Conservation (phyloP, 2,329 filamentous ascomycete species). For the Aspergillus carbonarius region DNA sequence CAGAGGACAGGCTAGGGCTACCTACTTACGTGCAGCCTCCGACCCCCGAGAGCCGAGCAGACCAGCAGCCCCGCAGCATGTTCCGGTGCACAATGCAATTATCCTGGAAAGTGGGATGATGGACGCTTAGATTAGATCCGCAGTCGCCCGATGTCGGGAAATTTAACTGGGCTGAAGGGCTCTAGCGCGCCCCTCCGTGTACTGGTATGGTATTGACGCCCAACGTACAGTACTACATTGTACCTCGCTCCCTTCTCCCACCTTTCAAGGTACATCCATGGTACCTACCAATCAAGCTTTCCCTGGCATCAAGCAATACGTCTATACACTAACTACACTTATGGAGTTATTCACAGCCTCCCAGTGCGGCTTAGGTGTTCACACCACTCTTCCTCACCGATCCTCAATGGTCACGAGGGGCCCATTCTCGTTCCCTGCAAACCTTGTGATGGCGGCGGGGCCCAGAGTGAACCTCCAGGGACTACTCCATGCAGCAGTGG, state of each 20-base stretch:
- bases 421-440: too few species aligned
- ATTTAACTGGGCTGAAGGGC: background rate
- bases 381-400: too few species aligned
- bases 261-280: too few species aligned
- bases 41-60: background rate
- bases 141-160: slow-evolving; percentile 25
- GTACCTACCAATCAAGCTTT: background rate
- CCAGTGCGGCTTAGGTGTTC: too few species aligned
- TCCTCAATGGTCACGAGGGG: background rate
- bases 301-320: background rate
- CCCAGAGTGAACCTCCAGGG: background rate
- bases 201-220: background rate
- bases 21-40: background rate
- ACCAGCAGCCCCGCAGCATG: slow-evolving; percentile 6
- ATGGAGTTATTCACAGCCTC: too few species aligned
- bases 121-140: slow-evolving; percentile 23
- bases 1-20: background rate
- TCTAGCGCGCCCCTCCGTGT: background rate
- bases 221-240: background rate
- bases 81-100: slow-evolving; percentile 3
- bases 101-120: slow-evolving; percentile 11
- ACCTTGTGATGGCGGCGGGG: too few species aligned
- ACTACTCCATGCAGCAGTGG: background rate
- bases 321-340: too few species aligned
- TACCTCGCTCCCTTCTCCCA: background rate